Conservation (phyloP, 768 basidiomycete genomes). For the Cyathus striatus region DNA sequence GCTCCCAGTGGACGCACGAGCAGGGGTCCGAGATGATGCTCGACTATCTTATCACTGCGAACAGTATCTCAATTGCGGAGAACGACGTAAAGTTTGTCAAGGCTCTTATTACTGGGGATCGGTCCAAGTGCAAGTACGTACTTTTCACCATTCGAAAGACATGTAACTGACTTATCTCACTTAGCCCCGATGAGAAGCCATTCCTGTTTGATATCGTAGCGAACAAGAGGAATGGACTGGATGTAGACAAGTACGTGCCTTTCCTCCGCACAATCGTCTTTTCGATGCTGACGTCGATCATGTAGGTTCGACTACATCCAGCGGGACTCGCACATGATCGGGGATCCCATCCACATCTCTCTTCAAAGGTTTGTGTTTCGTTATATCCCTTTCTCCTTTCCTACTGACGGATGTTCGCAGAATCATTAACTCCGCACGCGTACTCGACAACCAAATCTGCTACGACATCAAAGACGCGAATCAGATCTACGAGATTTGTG, state of each 20-base stretch:
- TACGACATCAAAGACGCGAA: constrained; percentile 82
- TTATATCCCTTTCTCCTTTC: not conserved
- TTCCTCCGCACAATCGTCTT: not conserved
- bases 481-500: constrained; percentile 68
- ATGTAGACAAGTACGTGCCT: constrained; percentile 72
- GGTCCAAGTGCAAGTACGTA: constrained; percentile 44
- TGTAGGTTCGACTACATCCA: constrained; percentile 77
- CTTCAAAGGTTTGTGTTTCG: constrained; percentile 33
- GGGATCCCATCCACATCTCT: constrained; percentile 52
- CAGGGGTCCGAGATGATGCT: constrained; percentile 83
- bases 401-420: constrained; percentile 25
- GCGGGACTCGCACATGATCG: constrained; percentile 69
- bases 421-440: constrained; percentile 69
- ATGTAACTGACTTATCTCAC: not conserved
- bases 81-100: constrained; percentile 62
- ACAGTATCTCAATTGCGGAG: constrained; percentile 40
- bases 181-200: constrained; percentile 46
- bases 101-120: constrained; percentile 71
- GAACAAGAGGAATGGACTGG: constrained; percentile 76
- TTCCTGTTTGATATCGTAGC: constrained; percentile 86
- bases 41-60: constrained; percentile 55
- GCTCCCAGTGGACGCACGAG: constrained; percentile 65
- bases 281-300: not conserved
- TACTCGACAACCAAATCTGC: constrained; percentile 70
- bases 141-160: not conserved